Conservation (phyloP, 768 basidiomycete species). For the Lactarius evosmus region DNA sequence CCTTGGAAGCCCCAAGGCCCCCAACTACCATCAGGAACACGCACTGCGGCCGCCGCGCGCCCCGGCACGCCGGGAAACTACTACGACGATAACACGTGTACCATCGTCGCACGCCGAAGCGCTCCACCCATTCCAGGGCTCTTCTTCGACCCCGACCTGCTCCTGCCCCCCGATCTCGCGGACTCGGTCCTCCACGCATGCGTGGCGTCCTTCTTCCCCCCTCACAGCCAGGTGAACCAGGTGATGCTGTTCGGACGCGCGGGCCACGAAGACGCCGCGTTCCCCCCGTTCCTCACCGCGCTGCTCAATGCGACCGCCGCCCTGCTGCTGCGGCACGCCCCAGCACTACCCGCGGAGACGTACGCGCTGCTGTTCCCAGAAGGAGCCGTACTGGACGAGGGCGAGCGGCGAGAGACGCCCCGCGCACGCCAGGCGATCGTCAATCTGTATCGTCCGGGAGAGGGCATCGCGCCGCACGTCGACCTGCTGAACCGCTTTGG, state of each 20-base stretch:
- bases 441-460: slow-evolving; percentile 84
- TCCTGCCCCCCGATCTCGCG: slow-evolving; percentile 51
- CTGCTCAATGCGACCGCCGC: slow-evolving; percentile 51
- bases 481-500: slow-evolving; percentile 82
- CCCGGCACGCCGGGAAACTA: not conserved
- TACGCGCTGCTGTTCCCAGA: slow-evolving; percentile 62
- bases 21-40: not conserved
- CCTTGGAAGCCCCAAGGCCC: slow-evolving; percentile 14
- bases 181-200: slow-evolving; percentile 50
- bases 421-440: slow-evolving; percentile 80
- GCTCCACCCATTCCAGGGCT: slow-evolving; percentile 64
- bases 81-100: slow-evolving; percentile 10
- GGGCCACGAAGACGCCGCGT: slow-evolving; percentile 37
- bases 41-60: not conserved
- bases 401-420: no score
- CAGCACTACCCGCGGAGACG: slow-evolving; percentile 38
- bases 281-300: slow-evolving; percentile 54
- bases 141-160: slow-evolving; percentile 52
- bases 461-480: slow-evolving; percentile 86
- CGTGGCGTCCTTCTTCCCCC: slow-evolving; percentile 53
- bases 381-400: slow-evolving; percentile 28
- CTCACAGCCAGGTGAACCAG: slow-evolving; percentile 53
- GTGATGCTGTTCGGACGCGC: slow-evolving; percentile 80
- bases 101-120: slow-evolving; percentile 34
- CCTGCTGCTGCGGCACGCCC: slow-evolving; percentile 49